These are phyloP conservation scores for Cordyceps cateniannulata DNA, from an alignment of 2,329 filamentous ascomycete genomes.

Conservation along the genomic window DNA sequence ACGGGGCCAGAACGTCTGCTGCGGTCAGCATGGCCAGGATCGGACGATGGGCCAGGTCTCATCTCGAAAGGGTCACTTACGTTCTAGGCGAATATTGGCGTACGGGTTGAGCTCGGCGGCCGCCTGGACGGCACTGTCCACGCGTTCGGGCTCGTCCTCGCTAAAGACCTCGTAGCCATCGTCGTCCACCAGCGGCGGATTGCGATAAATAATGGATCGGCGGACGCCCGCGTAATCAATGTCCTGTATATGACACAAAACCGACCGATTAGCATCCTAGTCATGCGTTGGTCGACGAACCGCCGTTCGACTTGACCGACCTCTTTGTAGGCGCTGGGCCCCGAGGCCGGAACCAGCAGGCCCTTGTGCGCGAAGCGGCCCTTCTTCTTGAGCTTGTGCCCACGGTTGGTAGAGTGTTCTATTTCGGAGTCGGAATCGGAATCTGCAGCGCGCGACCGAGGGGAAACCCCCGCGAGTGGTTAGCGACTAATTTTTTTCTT, in stretches of 20 bases:
- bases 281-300: not conserved
- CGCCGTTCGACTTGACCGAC: constrained; percentile 34
- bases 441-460: constrained; percentile 40
- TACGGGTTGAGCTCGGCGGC: constrained; percentile 71
- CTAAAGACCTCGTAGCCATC: constrained; percentile 73
- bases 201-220: constrained; percentile 67
- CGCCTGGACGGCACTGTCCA: constrained; percentile 52
- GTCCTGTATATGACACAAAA: constrained; percentile 37
- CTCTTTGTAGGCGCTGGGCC: constrained; percentile 65
- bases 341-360: constrained; percentile 59
- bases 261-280: not conserved
- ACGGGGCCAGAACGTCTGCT: constrained; percentile 65
- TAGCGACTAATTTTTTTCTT: constrained; percentile 14
- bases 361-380: constrained; percentile 66
- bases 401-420: constrained; percentile 64
- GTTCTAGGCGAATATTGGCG: constrained; percentile 61
- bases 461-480: constrained; percentile 17
- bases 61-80: constrained; percentile 38
- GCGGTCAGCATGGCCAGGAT: constrained; percentile 21
- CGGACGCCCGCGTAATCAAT: constrained; percentile 69
- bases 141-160: constrained; percentile 61
- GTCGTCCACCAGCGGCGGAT: constrained; percentile 66
- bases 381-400: constrained; percentile 71
- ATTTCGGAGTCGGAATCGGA: constrained; percentile 73
- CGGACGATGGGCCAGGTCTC: not conserved